Percentiles rank a stretch among this genome's conserved stretches.
Evolutionary conservation across 2,329 filamentous ascomycete genomes (phyloP).

Genomic region (Aureobasidium sp.): DNA sequence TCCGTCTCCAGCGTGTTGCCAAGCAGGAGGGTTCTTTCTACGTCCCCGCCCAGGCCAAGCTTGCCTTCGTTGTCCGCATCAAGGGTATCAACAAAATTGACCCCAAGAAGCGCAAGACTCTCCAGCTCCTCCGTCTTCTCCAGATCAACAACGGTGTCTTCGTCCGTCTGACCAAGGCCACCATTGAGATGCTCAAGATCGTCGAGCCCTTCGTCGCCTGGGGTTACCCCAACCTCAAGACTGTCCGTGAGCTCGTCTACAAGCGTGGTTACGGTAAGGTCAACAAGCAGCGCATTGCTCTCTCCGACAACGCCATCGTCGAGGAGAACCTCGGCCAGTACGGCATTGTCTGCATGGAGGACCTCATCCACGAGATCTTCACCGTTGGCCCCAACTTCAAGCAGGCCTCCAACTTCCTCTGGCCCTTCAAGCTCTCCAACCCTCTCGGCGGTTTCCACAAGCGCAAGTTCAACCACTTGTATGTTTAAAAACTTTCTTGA

Average conservation of each 20-base stretch:
- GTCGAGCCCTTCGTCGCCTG: slow-evolving; percentile 99
- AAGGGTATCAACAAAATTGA: slow-evolving; percentile 99
- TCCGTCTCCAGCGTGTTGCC: slow-evolving; percentile 81
- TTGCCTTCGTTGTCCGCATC: slow-evolving; percentile 98
- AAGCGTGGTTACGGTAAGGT: slow-evolving; percentile 99
- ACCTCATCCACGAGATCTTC: slow-evolving; percentile 98
- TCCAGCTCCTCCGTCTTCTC: slow-evolving; percentile 97
- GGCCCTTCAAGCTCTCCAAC: slow-evolving; percentile 99
- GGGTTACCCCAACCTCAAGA: slow-evolving; percentile 99
- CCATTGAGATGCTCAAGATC: slow-evolving; percentile 92
- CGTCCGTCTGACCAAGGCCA: slow-evolving; percentile 95
- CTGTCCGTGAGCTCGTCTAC: slow-evolving; percentile 97
- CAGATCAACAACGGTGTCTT: slow-evolving; percentile 99
- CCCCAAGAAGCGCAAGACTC: slow-evolving; percentile 99
- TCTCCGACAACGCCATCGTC: slow-evolving; percentile 96
- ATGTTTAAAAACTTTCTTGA: neutral
- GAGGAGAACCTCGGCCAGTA: slow-evolving; percentile 96
- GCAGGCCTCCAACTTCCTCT: slow-evolving; percentile 98
- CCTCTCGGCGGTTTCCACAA: slow-evolving; percentile 65
- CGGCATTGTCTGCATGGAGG: slow-evolving; percentile 98
- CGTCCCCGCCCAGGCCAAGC: slow-evolving; percentile 87
- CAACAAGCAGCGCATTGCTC: slow-evolving; percentile 82
- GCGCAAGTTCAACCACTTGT: neutral
- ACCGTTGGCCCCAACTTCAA: slow-evolving; percentile 97
- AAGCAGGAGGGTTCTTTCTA: slow-evolving; percentile 92